Conservation (phyloP, 306 rosid genomes). For the Quercus berberidifolia region DNA sequence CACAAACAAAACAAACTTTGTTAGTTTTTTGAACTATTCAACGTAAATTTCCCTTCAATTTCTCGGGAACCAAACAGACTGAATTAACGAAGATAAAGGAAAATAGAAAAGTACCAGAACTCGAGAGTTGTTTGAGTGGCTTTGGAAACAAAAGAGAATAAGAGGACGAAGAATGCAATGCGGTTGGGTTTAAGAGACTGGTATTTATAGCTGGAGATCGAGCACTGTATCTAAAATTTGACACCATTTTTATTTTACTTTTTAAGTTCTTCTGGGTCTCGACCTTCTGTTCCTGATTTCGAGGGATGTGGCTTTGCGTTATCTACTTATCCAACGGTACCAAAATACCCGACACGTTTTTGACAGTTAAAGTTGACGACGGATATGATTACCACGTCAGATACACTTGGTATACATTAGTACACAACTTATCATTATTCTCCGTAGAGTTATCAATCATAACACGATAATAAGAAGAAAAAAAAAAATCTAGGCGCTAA, state of each 20-base stretch:
- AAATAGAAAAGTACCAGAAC: constrained; percentile 47
- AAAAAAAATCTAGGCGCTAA: background rate
- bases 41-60: background rate
- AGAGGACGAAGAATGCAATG: constrained; percentile 14
- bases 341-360: background rate
- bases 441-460: background rate
- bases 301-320: background rate
- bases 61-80: constrained; percentile 6
- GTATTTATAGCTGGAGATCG: constrained; percentile 59
- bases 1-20: constrained; percentile 19
- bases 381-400: constrained; percentile 44
- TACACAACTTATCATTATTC: background rate
- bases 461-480: background rate
- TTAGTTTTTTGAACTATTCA: constrained; percentile 18
- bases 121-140: background rate
- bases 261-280: background rate
- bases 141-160: background rate
- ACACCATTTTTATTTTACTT: constrained; percentile 47
- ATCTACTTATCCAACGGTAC: background rate
- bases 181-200: background rate
- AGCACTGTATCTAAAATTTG: constrained; percentile 17
- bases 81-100: background rate
- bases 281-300: constrained; percentile 1
- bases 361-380: constrained; percentile 2
- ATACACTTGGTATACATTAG: constrained; percentile 34